Conservation (phyloP, 176 grass and related monocot genomes). For the Paspalum notatum region DNA sequence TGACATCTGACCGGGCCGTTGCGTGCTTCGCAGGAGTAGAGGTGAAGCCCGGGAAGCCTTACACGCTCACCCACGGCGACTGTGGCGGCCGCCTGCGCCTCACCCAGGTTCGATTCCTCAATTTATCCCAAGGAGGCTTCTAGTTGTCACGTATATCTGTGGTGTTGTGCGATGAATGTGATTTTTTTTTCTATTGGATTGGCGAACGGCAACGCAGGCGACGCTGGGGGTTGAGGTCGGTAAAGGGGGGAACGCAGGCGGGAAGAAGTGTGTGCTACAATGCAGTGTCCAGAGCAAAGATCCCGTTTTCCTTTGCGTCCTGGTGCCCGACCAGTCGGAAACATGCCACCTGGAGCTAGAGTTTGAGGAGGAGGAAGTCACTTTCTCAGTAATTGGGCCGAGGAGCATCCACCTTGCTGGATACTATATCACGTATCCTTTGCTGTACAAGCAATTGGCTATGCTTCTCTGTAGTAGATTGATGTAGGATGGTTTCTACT, state of each 20-base stretch:
- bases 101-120: slow-evolving; percentile 50
- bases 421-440: slow-evolving; percentile 83
- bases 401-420: slow-evolving; percentile 71
- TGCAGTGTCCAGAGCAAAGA: slow-evolving; percentile 62
- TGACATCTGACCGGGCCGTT: slow-evolving; percentile 9
- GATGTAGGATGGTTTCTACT: not conserved
- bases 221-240: slow-evolving; percentile 58
- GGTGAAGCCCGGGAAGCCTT: slow-evolving; percentile 82
- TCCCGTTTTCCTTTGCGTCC: slow-evolving; percentile 61
- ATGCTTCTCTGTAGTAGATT: not conserved
- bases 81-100: slow-evolving; percentile 66
- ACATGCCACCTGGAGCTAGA: slow-evolving; percentile 74
- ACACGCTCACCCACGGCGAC: slow-evolving; percentile 51
- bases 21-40: slow-evolving; percentile 54
- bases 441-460: not conserved
- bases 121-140: not conserved
- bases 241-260: slow-evolving; percentile 26
- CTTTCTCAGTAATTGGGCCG: slow-evolving; percentile 71
- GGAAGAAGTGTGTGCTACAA: slow-evolving; percentile 56
- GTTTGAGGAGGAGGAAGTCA: slow-evolving; percentile 80
- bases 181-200: slow-evolving; percentile 24
- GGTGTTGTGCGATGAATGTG: not conserved
- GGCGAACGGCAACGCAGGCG: slow-evolving; percentile 48
- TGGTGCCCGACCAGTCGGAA: slow-evolving; percentile 44
- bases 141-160: not conserved